Conservation (phyloP, 306 rosid species). For the Pachyrhizus erosus region DNA sequence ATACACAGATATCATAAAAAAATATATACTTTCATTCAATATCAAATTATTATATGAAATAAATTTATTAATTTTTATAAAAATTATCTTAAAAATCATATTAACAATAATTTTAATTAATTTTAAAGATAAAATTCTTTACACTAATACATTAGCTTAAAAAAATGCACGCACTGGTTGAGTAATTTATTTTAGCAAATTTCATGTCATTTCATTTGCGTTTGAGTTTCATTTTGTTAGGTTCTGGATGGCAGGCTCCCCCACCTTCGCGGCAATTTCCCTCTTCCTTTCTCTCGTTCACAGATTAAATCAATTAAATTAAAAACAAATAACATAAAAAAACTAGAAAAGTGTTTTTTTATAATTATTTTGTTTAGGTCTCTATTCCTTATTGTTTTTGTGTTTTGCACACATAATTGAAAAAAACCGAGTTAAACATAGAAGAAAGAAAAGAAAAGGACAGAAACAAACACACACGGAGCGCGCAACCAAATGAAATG, state of each 20-base stretch:
- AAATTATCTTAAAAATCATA: too few species aligned
- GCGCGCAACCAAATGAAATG: conserved; percentile 53
- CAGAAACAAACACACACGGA: neutral
- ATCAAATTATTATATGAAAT: too few species aligned
- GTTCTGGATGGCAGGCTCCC: conserved; percentile 36
- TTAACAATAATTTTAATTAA: too few species aligned
- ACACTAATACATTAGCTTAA: too few species aligned
- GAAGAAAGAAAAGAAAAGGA: conserved; percentile 6
- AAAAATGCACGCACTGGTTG: neutral
- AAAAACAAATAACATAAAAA: neutral
- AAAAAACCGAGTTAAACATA: conserved; percentile 6
- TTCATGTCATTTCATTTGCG: conserved; percentile 48
- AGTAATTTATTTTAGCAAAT: neutral
- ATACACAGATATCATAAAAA: too few species aligned
- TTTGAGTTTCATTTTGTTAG: conserved; percentile 52
- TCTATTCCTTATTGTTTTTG: neutral
- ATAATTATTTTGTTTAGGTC: neutral
- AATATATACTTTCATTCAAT: too few species aligned
- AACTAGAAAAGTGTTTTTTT: neutral
- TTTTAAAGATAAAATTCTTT: too few species aligned
- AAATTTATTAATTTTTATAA: too few species aligned
- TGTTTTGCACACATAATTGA: conserved; percentile 23
- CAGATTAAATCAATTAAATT: conserved; percentile 10
- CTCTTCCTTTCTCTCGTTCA: conserved; percentile 47
- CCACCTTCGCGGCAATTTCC: conserved; percentile 53